phyloP scores from a whole-genome alignment of 192 early-diverging fungal genomes.

The Dimargaris xerosporica region DNA sequence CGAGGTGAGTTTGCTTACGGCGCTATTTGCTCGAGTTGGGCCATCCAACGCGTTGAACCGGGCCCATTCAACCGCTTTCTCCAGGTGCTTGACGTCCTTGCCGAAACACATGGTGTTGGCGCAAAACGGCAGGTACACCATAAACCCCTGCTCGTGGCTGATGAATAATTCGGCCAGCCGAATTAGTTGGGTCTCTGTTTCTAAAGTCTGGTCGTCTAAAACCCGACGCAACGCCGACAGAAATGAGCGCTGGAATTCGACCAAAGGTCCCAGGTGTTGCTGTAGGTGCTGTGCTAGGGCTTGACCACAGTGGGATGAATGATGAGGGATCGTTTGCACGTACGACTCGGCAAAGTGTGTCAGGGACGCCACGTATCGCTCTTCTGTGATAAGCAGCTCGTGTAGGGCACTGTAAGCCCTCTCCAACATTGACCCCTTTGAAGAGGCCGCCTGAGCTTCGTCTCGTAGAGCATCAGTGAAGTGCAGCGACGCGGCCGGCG shows the following conservation, averaged over 20 bases:
- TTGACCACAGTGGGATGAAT: too few species aligned
- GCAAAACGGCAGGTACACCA: slow-evolving; percentile 2
- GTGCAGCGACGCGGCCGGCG: too few species aligned
- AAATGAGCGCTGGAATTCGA: neutral
- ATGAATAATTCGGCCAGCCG: slow-evolving; percentile 1
- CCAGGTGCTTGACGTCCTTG: neutral
- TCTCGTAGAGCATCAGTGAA: too few species aligned
- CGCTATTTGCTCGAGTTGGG: neutral
- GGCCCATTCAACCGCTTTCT: neutral
- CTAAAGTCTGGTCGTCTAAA: too few species aligned
- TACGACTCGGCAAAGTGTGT: neutral
- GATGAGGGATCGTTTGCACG: neutral
- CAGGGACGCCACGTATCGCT: neutral
- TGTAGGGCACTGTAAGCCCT: neutral
- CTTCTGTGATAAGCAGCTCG: neutral
- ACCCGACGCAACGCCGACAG: neutral
- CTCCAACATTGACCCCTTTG: too few species aligned
- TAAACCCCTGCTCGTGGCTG: neutral
- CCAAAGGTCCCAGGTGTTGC: neutral
- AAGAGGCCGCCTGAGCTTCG: too few species aligned
- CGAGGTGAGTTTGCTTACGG: neutral
- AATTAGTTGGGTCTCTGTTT: too few species aligned
- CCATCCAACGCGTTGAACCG: neutral
- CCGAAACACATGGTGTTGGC: neutral
- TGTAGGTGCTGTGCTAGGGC: neutral